Percentiles rank a stretch among this genome's conserved stretches.
Conservation (phyloP, 495 filamentous ascomycete genomes). For the Trichocladium uniseriatum region DNA sequence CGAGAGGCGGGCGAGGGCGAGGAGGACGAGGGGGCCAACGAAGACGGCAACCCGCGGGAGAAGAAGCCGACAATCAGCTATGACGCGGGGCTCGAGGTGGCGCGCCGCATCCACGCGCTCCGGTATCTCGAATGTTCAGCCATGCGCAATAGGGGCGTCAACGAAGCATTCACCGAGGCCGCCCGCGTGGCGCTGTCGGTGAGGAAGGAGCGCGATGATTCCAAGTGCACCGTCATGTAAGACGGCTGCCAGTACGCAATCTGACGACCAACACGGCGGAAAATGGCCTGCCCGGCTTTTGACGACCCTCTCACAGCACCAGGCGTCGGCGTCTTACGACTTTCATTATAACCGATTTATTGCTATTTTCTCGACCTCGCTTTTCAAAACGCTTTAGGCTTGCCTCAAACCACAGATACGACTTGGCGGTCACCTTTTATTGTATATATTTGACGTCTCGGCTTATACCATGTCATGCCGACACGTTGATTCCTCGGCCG, state of each 20-base stretch:
- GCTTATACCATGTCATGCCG: no score
- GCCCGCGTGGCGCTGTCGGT: slow-evolving; percentile 92
- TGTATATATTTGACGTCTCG: no score
- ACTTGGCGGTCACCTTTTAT: no score
- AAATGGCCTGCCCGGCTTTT: no score
- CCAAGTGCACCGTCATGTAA: slow-evolving; percentile 52
- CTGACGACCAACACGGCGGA: no score
- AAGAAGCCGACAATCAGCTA: slow-evolving; percentile 79
- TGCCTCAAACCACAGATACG: no score
- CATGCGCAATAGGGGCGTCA: slow-evolving; percentile 92
- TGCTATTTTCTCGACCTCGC: not conserved
- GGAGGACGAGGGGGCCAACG: slow-evolving; percentile 35
- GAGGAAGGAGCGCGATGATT: slow-evolving; percentile 51
- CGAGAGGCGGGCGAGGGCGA: slow-evolving; percentile 61
- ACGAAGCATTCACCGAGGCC: slow-evolving; percentile 97
- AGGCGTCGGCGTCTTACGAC: slow-evolving; percentile 9
- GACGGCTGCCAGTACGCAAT: not conserved
- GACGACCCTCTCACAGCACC: not conserved
- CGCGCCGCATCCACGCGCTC: slow-evolving; percentile 76
- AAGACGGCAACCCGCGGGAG: slow-evolving; percentile 37
- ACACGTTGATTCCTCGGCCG: no score
- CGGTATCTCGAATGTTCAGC: slow-evolving; percentile 98
- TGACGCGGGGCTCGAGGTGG: slow-evolving; percentile 85
- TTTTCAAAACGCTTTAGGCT: not conserved
- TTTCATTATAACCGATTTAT: not conserved